phyloP scores from a whole-genome alignment of 139 green algal species.

The Ettlia oleoabundans region DNA sequence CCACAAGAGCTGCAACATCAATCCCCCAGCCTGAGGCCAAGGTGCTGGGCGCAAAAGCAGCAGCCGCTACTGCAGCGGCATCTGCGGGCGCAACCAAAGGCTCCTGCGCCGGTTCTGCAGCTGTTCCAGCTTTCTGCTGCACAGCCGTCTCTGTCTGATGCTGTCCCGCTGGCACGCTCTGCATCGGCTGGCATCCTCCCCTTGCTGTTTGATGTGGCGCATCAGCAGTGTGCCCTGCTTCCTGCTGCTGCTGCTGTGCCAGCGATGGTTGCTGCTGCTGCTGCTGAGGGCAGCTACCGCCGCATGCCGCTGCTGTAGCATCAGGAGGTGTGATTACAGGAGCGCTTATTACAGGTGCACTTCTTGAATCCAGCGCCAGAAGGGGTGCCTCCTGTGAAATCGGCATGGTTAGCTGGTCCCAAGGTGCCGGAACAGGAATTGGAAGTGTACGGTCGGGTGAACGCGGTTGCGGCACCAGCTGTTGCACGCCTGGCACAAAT shows the following conservation, averaged over 20 bases:
- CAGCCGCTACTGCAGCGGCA: neutral
- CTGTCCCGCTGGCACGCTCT: too few species aligned
- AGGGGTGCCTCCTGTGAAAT: too few species aligned
- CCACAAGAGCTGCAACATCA: neutral
- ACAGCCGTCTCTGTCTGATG: too few species aligned
- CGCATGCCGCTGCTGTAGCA: conserved; percentile 2
- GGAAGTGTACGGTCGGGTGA: neutral
- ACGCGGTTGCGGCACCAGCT: neutral
- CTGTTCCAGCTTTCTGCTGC: neutral
- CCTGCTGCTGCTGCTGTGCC: conserved; percentile 13
- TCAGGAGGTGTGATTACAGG: neutral
- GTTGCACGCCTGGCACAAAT: neutral
- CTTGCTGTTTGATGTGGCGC: too few species aligned
- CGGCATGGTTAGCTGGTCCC: too few species aligned
- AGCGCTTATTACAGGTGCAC: too few species aligned
- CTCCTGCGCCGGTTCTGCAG: neutral
- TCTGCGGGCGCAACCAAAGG: too few species aligned
- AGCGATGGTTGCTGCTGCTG: neutral
- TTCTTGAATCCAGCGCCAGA: too few species aligned
- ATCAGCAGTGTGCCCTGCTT: too few species aligned
- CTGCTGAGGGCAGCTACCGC: neutral
- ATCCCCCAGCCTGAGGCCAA: neutral
- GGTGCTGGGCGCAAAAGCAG: neutral
- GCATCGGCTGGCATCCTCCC: too few species aligned
- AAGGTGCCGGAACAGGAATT: too few species aligned